Conservation (phyloP, 1,284 basidiomycete genomes). For the Mycena sp. region DNA sequence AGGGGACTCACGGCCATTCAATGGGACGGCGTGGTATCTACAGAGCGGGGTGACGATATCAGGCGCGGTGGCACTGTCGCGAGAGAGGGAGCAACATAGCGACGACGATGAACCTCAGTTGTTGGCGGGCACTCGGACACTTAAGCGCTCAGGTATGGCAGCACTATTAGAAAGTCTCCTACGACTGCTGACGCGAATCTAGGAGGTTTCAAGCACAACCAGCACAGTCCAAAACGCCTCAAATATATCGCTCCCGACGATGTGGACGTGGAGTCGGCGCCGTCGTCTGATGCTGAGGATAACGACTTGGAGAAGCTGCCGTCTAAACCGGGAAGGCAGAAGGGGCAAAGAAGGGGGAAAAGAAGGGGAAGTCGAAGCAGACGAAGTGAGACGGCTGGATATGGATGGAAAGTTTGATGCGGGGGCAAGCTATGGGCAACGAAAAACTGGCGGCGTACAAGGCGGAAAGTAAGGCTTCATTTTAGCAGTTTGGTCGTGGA, state of each 20-base stretch:
- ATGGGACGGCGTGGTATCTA: conserved; percentile 21
- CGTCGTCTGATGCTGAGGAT: conserved; percentile 14
- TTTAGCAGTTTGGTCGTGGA: not conserved
- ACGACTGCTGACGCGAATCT: not conserved
- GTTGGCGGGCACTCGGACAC: conserved; percentile 7
- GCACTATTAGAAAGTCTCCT: not conserved
- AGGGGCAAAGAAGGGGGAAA: not conserved
- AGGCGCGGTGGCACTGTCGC: not conserved
- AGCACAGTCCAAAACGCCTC: not conserved
- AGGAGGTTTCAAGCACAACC: not conserved
- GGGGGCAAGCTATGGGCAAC: not conserved
- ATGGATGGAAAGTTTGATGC: not conserved
- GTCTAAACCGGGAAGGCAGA: not conserved
- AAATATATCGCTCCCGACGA: conserved; percentile 6
- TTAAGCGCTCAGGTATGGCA: conserved; percentile 11
- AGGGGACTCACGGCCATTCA: conserved; percentile 19
- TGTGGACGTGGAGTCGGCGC: not conserved
- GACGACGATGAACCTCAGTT: conserved; percentile 7
- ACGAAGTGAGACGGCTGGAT: no score
- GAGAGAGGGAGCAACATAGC: not conserved
- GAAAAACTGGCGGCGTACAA: conserved; percentile 17
- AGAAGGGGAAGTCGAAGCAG: not conserved
- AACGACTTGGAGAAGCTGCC: not conserved
- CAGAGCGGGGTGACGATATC: conserved; percentile 5
- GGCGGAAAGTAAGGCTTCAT: conserved; percentile 22